Percentiles rank a stretch among this genome's conserved stretches.
Conservation (phyloP, 331 rosid species). For the Acacia concinna region DNA sequence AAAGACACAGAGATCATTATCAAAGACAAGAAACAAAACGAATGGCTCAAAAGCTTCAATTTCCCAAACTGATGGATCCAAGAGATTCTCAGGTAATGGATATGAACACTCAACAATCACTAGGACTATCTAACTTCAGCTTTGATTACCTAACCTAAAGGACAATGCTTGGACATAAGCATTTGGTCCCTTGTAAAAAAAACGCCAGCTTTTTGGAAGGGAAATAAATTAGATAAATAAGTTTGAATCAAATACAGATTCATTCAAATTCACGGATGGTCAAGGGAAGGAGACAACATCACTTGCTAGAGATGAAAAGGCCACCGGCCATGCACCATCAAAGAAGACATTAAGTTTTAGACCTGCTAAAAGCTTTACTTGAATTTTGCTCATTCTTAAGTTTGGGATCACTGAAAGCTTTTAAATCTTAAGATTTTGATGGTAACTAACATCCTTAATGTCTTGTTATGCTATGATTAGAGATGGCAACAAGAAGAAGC, state of each 20-base stretch:
- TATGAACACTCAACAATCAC: not conserved
- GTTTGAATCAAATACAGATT: constrained; percentile 40
- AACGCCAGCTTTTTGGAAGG: not conserved
- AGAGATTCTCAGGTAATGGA: constrained; percentile 50
- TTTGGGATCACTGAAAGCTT: no score
- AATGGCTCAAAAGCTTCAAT: constrained; percentile 36
- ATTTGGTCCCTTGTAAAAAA: not conserved
- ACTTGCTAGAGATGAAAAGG: constrained; percentile 29
- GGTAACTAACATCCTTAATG: no score
- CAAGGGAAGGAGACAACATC: constrained; percentile 32
- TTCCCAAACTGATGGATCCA: constrained; percentile 45
- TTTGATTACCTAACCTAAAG: not conserved
- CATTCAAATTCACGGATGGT: constrained; percentile 39
- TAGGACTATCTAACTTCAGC: not conserved
- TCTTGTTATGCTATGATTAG: no score
- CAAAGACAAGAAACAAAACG: constrained; percentile 43
- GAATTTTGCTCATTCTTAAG: no score
- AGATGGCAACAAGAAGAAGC: no score
- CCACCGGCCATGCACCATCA: constrained; percentile 35
- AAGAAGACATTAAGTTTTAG: constrained; percentile 35
- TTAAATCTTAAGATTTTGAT: no score
- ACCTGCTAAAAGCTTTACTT: no score
- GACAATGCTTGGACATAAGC: not conserved
- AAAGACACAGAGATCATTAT: constrained; percentile 7
- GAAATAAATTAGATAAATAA: not conserved